These are phyloP conservation scores for Baorangia bicolor DNA, from an alignment of 768 basidiomycete genomes.

Conservation along the genomic window DNA sequence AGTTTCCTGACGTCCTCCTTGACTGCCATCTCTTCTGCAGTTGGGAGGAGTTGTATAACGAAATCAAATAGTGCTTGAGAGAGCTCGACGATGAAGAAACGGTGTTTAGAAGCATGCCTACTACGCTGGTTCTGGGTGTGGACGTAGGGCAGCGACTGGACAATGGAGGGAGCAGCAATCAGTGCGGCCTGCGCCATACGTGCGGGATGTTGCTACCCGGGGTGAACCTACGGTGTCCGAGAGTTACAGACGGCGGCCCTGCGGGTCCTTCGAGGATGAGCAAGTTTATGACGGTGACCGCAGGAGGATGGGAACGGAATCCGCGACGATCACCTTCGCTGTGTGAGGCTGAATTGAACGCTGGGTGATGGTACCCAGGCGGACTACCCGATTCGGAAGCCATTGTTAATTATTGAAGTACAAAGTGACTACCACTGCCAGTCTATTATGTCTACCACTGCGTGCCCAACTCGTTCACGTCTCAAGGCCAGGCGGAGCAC, in stretches of 20 bases:
- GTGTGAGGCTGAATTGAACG: conserved; percentile 18
- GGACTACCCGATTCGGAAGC: conserved; percentile 30
- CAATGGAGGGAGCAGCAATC: conserved; percentile 14
- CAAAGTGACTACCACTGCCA: not conserved
- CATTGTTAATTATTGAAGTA: conserved; percentile 4
- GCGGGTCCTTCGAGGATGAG: conserved; percentile 1
- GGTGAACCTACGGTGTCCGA: not conserved
- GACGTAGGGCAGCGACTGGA: conserved; percentile 28
- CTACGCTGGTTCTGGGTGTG: conserved; percentile 37
- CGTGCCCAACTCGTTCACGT: not conserved
- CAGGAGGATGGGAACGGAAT: conserved; percentile 19
- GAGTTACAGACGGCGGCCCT: conserved; percentile 2
- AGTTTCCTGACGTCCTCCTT: conserved; percentile 96
- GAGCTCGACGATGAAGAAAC: conserved; percentile 70
- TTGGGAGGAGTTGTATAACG: conserved; percentile 88
- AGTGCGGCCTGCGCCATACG: conserved; percentile 33
- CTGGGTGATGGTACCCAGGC: conserved; percentile 17
- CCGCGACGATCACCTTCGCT: conserved; percentile 30
- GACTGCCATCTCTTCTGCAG: conserved; percentile 84
- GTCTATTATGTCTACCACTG: not conserved
- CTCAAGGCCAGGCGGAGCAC: not conserved
- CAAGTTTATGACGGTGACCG: conserved; percentile 10
- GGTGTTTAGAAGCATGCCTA: conserved; percentile 48
- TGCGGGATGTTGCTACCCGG: not conserved
- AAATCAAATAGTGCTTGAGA: conserved; percentile 92